Evolutionary conservation across 208 protist genomes (phyloP), one percentile per base, ranked within the genome.

Genomic region (Trypanosoma melophagium): DNA sequence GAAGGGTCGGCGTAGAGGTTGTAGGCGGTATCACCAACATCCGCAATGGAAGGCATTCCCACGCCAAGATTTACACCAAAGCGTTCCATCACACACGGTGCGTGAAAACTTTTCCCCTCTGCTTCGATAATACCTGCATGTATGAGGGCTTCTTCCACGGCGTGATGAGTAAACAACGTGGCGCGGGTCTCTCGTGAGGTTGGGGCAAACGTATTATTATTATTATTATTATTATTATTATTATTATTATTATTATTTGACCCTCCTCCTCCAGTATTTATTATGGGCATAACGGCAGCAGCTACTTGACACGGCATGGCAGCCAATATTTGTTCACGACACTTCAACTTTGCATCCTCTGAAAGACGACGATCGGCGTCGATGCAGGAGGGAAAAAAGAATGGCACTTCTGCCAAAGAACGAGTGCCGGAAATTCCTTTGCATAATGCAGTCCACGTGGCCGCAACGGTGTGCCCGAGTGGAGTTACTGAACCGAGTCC

Each of bases 401-500:
- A 83, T 17, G 86, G 86, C 2, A 64, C 86, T 1, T 85, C 68
- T 8, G 16, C 0, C 0, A 96, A 69, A 0, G 61, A 41, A 8
- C 65, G 61, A 13, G 90, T 83, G 25, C 76, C 95, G 40, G 81
- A 89, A 31, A 71, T 35, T 2, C 92, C 87, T 16, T 45, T 63
- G 49, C 94, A 82, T 4, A 98, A 67, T 1, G 69, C 67, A 0
- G 60, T 38, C 96, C 96, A 99, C 16, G 88, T 93, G 14, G 66
- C 47, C 5, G 74, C 12, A 2, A 88, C 80, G n/a, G 66, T 79
- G 7, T 87, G 28, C 19, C 95, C 98, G 13, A 99, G 78, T 8
- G 97, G 97, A 3, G 94, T 97, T 9, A 99, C 93, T 8, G 96
- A 38, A 25, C 97, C 98, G 12, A 99, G 69, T 0, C 98, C 98